Evolutionary conservation across 1,139 yeast genomes (phyloP).

Genomic region (Yamadazyma taylorii): DNA sequence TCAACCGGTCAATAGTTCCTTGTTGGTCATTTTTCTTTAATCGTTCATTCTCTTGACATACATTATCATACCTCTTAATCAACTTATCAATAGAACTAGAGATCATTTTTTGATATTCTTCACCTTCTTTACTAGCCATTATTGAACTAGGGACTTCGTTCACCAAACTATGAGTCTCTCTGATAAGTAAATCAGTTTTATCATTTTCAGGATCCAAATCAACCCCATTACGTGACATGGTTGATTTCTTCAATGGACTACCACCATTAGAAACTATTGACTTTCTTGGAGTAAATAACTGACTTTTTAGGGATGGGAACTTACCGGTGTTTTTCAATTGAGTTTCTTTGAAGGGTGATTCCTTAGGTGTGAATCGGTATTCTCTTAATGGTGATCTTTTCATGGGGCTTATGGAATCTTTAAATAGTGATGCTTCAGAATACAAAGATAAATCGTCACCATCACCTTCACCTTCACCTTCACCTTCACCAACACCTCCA

Average conservation of each 20-base stretch:
- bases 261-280: conserved; percentile 3
- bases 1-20: conserved; percentile 9
- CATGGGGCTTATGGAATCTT: conserved; percentile 9
- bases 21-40: conserved; percentile 6
- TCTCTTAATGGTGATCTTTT: conserved; percentile 1
- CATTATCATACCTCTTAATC: conserved; percentile 8
- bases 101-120: conserved; percentile 18
- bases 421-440: conserved; percentile 18
- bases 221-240: not conserved
- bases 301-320: not conserved
- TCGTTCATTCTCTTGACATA: conserved; percentile 9
- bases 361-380: conserved; percentile 7
- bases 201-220: conserved; percentile 14
- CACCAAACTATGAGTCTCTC: conserved; percentile 31
- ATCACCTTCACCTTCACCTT: not conserved
- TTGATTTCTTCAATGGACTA: not conserved
- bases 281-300: conserved; percentile 3
- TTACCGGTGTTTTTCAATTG: too few relatives aligned
- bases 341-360: too few relatives aligned
- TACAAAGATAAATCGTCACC: conserved; percentile 16
- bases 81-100: conserved; percentile 20
- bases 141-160: conserved; percentile 24
- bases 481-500: too few relatives aligned
- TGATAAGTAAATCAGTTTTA: conserved; percentile 26
- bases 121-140: conserved; percentile 27